phyloP scores from a whole-genome alignment of 345 rosid species.

The Capsella bursapastoris region DNA sequence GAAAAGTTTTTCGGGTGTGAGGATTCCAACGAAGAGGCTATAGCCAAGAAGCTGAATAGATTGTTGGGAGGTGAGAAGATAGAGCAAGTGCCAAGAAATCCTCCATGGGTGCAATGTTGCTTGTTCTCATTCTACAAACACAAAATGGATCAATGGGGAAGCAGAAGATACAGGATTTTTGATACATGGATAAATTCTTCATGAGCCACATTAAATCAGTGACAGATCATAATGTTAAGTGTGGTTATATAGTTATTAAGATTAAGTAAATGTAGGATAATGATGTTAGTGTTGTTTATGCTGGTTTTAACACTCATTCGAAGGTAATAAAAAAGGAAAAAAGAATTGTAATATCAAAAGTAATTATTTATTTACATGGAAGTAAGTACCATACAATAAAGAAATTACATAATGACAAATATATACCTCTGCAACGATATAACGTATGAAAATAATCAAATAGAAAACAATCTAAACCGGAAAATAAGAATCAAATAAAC shows the following conservation, averaged over 20 bases:
- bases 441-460: not conserved
- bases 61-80: slow-evolving; percentile 25
- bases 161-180: slow-evolving; percentile 39
- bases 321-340: too few relatives aligned
- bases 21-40: slow-evolving; percentile 29
- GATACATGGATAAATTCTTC: slow-evolving; percentile 37
- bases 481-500: not conserved
- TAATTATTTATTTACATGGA: slow-evolving; percentile 36
- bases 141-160: slow-evolving; percentile 42
- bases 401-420: not conserved
- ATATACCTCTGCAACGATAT: slow-evolving; percentile 4
- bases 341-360: not conserved
- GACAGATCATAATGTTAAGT: not conserved
- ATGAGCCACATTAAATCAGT: not conserved
- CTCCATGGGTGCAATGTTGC: slow-evolving; percentile 47
- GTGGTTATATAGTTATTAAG: not conserved
- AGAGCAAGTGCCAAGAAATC: slow-evolving; percentile 28
- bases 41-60: slow-evolving; percentile 25
- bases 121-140: slow-evolving; percentile 36
- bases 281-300: not conserved
- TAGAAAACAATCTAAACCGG: slow-evolving; percentile 7
- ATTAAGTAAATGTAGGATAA: too few relatives aligned
- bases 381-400: not conserved
- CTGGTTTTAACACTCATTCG: not conserved
- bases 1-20: slow-evolving; percentile 39